Conservation (phyloP, 495 filamentous ascomycete genomes). For the Lasiosphaeria hispida region DNA sequence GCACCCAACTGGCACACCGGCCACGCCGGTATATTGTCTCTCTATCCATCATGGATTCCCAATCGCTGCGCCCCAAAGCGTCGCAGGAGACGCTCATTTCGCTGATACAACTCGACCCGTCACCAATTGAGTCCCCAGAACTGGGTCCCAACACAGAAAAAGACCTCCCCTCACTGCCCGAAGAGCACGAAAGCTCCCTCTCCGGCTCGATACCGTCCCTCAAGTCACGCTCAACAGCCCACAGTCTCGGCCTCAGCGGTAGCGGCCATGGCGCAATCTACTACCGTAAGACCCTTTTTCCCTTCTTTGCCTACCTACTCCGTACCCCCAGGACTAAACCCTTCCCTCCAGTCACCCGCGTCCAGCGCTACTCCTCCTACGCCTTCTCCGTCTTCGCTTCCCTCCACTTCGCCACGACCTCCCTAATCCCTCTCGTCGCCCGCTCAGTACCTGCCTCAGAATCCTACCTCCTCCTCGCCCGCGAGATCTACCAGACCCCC, state of each 20-base stretch:
- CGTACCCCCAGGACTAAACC: not conserved
- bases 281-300: slow-evolving; percentile 50
- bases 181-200: slow-evolving; percentile 20
- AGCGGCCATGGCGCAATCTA: slow-evolving; percentile 53
- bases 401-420: slow-evolving; percentile 78
- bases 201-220: slow-evolving; percentile 19
- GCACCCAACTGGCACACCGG: slow-evolving; percentile 5
- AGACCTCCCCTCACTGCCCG: slow-evolving; percentile 50
- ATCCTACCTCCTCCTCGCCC: slow-evolving; percentile 64
- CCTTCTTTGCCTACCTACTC: slow-evolving; percentile 13
- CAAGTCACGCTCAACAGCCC: slow-evolving; percentile 13
- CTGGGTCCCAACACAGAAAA: slow-evolving; percentile 47
- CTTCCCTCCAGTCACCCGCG: slow-evolving; percentile 59
- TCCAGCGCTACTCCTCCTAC: slow-evolving; percentile 87
- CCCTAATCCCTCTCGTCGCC: slow-evolving; percentile 64
- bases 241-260: slow-evolving; percentile 56
- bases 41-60: slow-evolving; percentile 29
- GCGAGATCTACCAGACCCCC: slow-evolving; percentile 79
- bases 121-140: slow-evolving; percentile 66
- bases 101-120: slow-evolving; percentile 76
- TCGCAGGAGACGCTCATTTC: slow-evolving; percentile 58
- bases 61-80: slow-evolving; percentile 30
- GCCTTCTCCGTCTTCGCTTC: slow-evolving; percentile 74
- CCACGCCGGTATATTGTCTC: slow-evolving; percentile 1
- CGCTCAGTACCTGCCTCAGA: slow-evolving; percentile 54